A percentile compares a stretch with the other conserved stretches of the same genome.
Conservation (phyloP, 2,329 filamentous ascomycete species). For the Microdochium nivale region DNA sequence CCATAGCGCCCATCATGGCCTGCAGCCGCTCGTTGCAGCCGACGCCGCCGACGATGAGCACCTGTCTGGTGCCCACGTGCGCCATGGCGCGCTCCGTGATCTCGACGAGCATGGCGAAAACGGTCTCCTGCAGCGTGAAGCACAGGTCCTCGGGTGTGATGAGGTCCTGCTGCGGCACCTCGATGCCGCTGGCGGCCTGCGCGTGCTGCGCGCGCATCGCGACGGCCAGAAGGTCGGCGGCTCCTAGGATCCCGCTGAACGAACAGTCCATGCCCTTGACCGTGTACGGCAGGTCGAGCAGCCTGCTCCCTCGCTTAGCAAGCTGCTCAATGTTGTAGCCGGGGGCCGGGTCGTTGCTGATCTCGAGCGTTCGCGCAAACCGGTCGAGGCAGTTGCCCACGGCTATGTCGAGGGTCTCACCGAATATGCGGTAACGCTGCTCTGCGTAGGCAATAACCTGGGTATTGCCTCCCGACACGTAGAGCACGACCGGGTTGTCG, state of each 20-base stretch:
- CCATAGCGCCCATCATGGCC: constrained; percentile 98
- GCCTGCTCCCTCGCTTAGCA: constrained; percentile 59
- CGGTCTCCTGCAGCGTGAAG: constrained; percentile 90
- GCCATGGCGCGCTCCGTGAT: constrained; percentile 99
- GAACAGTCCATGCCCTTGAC: constrained; percentile 99
- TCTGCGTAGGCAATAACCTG: constrained; percentile 97
- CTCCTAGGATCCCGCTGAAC: constrained; percentile 84
- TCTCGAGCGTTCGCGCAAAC: constrained; percentile 83
- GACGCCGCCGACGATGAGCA: constrained; percentile 91
- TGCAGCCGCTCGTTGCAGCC: constrained; percentile 92
- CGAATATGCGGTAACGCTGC: constrained; percentile 93
- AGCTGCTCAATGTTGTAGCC: constrained; percentile 98
- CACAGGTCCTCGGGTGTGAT: constrained; percentile 81
- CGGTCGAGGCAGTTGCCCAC: constrained; percentile 96
- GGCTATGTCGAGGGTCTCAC: constrained; percentile 93
- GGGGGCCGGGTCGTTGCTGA: constrained; percentile 91
- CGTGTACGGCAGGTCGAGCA: constrained; percentile 87
- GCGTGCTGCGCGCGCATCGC: constrained; percentile 43
- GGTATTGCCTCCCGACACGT: constrained; percentile 92
- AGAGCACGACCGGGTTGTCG: constrained; percentile 85
- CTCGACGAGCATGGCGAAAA: constrained; percentile 95
- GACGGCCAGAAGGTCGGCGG: constrained; percentile 70
- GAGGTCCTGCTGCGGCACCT: constrained; percentile 29
- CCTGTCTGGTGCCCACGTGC: constrained; percentile 83
- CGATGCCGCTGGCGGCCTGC: constrained; percentile 9